Conservation (phyloP, 106 monocot genomes). For the Chionographis japonica region DNA sequence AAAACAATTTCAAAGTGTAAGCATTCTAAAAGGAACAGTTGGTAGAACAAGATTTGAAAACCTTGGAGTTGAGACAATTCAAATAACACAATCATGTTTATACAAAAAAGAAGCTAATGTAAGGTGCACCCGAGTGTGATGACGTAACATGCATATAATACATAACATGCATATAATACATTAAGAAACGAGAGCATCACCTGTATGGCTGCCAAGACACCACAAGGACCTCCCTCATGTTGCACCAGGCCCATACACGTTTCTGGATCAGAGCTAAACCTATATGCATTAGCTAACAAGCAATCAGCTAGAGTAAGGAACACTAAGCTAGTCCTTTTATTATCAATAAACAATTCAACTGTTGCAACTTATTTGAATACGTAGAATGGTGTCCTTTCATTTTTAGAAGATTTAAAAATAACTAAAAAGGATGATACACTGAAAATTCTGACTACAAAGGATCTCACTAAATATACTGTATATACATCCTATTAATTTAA, state of each 20-base stretch:
- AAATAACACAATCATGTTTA: neutral
- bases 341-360: no score
- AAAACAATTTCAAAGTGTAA: neutral
- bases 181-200: conserved; percentile 18
- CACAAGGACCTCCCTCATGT: conserved; percentile 97
- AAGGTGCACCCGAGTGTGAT: neutral
- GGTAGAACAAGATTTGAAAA: neutral
- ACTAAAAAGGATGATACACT: no score
- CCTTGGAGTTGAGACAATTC: neutral
- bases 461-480: no score
- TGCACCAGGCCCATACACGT: conserved; percentile 92
- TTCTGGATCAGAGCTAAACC: conserved; percentile 97
- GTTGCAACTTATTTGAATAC: no score
- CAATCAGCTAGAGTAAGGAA: conserved; percentile 6
- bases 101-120: neutral
- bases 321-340: no score
- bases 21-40: neutral
- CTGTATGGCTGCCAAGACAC: conserved; percentile 93
- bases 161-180: no score
- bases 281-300: conserved; percentile 24
- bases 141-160: no score
- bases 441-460: no score
- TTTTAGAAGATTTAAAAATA: no score
- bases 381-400: no score
- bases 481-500: no score